These are phyloP conservation scores for Cytospora piceae DNA, from an alignment of 2,329 filamentous ascomycete species.

Conservation along the genomic window DNA sequence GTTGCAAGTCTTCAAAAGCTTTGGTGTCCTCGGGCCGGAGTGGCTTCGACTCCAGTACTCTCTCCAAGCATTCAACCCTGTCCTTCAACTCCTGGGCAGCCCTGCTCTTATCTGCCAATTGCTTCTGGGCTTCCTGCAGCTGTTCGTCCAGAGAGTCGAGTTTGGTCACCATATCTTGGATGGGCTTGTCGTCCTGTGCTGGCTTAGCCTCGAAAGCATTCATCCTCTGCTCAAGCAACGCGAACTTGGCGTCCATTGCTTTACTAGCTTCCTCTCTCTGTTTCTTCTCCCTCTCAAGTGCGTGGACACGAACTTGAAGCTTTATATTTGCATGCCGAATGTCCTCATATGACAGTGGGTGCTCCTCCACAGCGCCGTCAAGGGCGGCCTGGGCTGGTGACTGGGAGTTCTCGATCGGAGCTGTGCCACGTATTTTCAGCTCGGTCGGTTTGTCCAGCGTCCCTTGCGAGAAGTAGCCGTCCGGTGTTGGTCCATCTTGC, in stretches of 20 bases:
- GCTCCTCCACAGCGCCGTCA: not conserved
- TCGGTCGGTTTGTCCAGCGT: not conserved
- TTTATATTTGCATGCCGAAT: not conserved
- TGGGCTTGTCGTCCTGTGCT: not conserved
- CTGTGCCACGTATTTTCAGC: not conserved
- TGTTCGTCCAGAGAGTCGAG: not conserved
- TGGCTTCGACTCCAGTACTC: not conserved
- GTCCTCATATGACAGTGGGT: not conserved
- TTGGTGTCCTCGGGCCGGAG: not conserved
- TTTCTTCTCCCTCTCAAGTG: constrained; percentile 16
- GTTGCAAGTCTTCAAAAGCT: not conserved
- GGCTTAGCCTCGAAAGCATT: not conserved
- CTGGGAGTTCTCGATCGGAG: not conserved
- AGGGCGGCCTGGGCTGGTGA: not conserved
- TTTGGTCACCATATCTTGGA: not conserved
- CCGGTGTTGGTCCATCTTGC: not conserved
- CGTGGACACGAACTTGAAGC: constrained; percentile 1
- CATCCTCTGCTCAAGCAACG: constrained; percentile 1
- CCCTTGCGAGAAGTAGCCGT: not conserved
- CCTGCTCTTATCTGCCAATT: not conserved
- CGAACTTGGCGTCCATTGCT: constrained; percentile 2
- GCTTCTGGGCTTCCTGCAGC: not conserved
- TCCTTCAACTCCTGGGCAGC: not conserved
- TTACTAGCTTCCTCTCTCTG: not conserved
- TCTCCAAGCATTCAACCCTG: constrained; percentile 6